A percentile compares a stretch with the other conserved stretches of the same genome.
phyloP scores from a whole-genome alignment of 768 basidiomycete genomes.

The Lanmaoa pseudosensibilis region DNA sequence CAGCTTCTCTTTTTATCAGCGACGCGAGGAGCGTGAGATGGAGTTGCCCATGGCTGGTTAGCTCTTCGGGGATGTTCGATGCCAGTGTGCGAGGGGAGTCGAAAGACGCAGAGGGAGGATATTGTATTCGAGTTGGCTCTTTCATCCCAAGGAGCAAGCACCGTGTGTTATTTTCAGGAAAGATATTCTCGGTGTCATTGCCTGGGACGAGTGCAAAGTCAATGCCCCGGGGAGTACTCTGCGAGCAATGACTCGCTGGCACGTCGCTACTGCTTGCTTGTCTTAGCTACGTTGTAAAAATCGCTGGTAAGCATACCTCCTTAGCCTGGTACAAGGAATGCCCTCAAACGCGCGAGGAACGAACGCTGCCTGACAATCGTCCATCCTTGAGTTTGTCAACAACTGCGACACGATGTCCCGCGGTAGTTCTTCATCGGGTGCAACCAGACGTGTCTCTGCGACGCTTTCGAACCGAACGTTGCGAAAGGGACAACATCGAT shows the following conservation, averaged over 20 bases:
- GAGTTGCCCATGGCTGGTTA: constrained; percentile 4
- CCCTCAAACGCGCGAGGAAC: constrained; percentile 19
- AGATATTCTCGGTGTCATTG: neutral
- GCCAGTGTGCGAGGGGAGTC: neutral
- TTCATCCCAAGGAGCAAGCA: constrained; percentile 24
- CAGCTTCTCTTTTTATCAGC: neutral
- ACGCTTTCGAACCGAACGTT: constrained; percentile 17
- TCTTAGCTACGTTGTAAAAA: constrained; percentile 1
- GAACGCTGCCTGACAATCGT: neutral
- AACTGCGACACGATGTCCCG: constrained; percentile 11
- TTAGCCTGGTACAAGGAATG: constrained; percentile 13
- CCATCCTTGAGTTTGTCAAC: constrained; percentile 2
- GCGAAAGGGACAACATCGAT: constrained; percentile 16
- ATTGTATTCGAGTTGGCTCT: neutral
- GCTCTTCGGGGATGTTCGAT: constrained; percentile 13
- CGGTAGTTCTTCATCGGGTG: constrained; percentile 9
- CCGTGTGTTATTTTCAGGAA: neutral
- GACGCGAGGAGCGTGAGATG: constrained; percentile 17
- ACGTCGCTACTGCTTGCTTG: constrained; percentile 7
- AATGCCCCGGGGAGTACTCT: neutral
- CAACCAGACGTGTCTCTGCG: neutral
- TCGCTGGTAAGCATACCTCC: constrained; percentile 15
- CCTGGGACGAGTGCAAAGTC: constrained; percentile 18
- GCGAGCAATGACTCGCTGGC: neutral
- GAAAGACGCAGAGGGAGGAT: neutral